Evolutionary conservation across 2,329 filamentous ascomycete species (phyloP).

Genomic region (Thielaviopsis euricoi): DNA sequence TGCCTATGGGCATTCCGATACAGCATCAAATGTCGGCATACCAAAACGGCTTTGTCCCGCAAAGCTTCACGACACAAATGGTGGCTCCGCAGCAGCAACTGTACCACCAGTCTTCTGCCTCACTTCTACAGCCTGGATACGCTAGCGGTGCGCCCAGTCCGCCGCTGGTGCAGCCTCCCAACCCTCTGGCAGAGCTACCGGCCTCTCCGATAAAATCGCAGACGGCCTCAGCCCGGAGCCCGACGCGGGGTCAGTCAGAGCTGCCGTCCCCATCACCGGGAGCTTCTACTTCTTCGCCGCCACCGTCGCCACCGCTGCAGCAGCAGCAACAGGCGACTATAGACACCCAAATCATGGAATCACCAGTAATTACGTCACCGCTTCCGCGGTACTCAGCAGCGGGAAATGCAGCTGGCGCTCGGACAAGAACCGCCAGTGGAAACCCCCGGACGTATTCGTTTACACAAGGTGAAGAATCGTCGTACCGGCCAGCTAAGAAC

Average conservation of each 20-base stretch:
- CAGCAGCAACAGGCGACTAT: neutral
- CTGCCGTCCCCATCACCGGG: neutral
- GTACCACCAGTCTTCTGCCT: neutral
- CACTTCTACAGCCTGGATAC: neutral
- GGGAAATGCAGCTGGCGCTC: neutral
- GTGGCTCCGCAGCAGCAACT: neutral
- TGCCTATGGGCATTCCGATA: neutral
- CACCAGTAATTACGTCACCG: neutral
- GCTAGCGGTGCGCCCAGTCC: neutral
- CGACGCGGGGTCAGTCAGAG: neutral
- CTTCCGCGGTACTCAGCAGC: neutral
- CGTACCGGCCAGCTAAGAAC: slow-evolving; percentile 16
- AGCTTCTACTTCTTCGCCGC: too few species aligned
- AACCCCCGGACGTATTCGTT: slow-evolving; percentile 17
- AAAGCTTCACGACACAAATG: neutral
- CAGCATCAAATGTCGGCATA: neutral
- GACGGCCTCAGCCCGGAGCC: neutral
- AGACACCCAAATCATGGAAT: neutral
- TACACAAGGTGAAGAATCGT: slow-evolving; percentile 17
- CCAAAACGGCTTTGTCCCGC: neutral
- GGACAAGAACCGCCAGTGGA: neutral
- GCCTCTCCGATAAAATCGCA: neutral
- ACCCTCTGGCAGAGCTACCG: neutral
- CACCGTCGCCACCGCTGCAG: too few species aligned
- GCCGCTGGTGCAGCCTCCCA: neutral